These are phyloP conservation scores for Ailanthus altissimus DNA, from an alignment of 345 rosid species.

Conservation along the genomic window DNA sequence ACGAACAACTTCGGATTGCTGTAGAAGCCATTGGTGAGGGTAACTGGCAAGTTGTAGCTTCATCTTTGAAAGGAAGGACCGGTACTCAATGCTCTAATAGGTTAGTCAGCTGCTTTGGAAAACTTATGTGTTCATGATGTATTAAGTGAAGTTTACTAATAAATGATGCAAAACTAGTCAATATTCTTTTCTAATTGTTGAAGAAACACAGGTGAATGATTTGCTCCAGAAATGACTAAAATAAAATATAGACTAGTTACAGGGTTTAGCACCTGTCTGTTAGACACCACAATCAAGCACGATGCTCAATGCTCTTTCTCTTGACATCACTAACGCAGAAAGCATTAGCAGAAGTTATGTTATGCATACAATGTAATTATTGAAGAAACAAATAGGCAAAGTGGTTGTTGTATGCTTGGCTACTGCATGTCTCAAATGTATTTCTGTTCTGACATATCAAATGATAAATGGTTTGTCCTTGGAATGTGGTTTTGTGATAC, in stretches of 20 bases:
- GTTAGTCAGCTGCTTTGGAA: slow-evolving; percentile 45
- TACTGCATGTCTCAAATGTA: no score
- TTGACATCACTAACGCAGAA: background rate
- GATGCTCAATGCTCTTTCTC: no score
- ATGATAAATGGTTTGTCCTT: background rate
- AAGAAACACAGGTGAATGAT: background rate
- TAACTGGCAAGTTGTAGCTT: slow-evolving; percentile 90
- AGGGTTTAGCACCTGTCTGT: background rate
- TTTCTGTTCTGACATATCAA: background rate
- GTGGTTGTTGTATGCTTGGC: no score
- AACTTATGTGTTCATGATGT: background rate
- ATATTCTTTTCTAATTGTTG: background rate
- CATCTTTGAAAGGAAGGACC: slow-evolving; percentile 61
- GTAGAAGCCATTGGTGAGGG: slow-evolving; percentile 69
- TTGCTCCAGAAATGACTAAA: background rate
- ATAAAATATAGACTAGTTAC: slow-evolving; percentile 1
- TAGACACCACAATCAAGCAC: background rate
- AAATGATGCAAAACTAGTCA: background rate
- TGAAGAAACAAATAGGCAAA: background rate
- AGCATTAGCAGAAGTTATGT: background rate
- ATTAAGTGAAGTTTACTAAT: background rate
- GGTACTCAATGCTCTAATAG: slow-evolving; percentile 93
- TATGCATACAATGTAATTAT: background rate
- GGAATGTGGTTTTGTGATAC: background rate
- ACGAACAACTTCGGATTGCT: slow-evolving; percentile 72